These are phyloP conservation scores for Acidomyces sp. DNA, from an alignment of 495 filamentous ascomycete species.

Conservation along the genomic window DNA sequence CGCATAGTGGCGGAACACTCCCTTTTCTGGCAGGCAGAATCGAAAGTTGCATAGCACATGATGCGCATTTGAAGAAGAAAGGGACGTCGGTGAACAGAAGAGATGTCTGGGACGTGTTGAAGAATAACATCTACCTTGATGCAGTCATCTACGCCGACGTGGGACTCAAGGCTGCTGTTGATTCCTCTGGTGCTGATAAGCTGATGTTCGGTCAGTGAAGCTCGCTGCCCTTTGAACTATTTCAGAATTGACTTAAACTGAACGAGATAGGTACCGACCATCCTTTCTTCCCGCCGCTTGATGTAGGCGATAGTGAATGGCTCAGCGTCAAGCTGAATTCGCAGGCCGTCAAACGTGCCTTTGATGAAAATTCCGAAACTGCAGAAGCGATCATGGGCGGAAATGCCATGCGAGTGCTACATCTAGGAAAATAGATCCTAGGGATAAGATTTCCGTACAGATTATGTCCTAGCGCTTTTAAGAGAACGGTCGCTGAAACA, in stretches of 20 bases:
- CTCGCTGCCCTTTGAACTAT: too few relatives aligned
- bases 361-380: constrained; percentile 37
- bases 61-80: constrained; percentile 49
- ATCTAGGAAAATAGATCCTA: constrained; percentile 10
- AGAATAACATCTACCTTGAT: constrained; percentile 80
- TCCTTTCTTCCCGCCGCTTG: constrained; percentile 84
- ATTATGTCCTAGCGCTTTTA: background rate
- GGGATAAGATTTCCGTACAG: background rate
- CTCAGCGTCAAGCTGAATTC: constrained; percentile 70
- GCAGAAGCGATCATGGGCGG: constrained; percentile 26
- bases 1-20: constrained; percentile 78
- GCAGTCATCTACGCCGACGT: constrained; percentile 71
- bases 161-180: constrained; percentile 60
- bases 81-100: constrained; percentile 37
- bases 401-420: constrained; percentile 27
- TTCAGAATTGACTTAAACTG: background rate
- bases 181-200: constrained; percentile 48
- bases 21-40: constrained; percentile 83
- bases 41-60: constrained; percentile 77
- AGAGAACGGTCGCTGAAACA: too few relatives aligned
- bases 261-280: constrained; percentile 58
- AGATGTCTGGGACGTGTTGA: constrained; percentile 67
- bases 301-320: constrained; percentile 50
- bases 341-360: constrained; percentile 49
- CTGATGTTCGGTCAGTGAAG: constrained; percentile 62